Evolutionary conservation across 306 rosid species (phyloP), one percentile per base, ranked within the genome.

Genomic region (Macrotyloma uniflorum): DNA sequence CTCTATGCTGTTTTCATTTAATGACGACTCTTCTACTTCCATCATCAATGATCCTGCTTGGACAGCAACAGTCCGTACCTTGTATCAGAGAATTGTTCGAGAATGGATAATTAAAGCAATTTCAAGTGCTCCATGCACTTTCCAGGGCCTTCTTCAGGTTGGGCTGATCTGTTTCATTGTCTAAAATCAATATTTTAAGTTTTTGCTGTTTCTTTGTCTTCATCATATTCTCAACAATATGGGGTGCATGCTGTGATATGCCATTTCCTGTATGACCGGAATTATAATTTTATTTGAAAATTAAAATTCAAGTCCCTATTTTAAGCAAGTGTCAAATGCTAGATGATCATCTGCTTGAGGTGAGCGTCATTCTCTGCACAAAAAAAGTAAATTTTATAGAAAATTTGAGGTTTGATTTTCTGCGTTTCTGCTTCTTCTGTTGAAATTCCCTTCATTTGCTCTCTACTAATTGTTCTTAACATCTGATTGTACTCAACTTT

Each of bases 111-210:
- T 93, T 59, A 93, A 91, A 85, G 89, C 99, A 36, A 91, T 95
- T 80, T 93, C 98, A 83, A 87, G 84, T 81, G 93, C 99, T 77
- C 98, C 99, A 36, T 93, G 99, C 86, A 91, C 99, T 79, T 87
- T 92, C 97, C 98, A 93, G 86, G 99, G 99, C 88, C 99, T 95
- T 83, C 89, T 95, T 57, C 98, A 95, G 98, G 99, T 95, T 88
- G 78, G 77, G 57, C 30, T 76, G 75, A 81, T 80, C 81, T 74
- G 50, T 57, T 72, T 47, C 57, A 26, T 74, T 79, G 46, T 30
- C 80, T 15, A 54, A 74, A 75, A 23, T 23, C 18, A 75, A 16
- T 42, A 63, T 36, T 62, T 12, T 42, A 10, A 58, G 5, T 76
- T 68, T 57, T 43, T 35, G n/a, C 58, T 33, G 19, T 72, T 66